Evolutionary conservation across 164 flowering plant species (phyloP).

Genomic region (Stephania cephalantha): DNA sequence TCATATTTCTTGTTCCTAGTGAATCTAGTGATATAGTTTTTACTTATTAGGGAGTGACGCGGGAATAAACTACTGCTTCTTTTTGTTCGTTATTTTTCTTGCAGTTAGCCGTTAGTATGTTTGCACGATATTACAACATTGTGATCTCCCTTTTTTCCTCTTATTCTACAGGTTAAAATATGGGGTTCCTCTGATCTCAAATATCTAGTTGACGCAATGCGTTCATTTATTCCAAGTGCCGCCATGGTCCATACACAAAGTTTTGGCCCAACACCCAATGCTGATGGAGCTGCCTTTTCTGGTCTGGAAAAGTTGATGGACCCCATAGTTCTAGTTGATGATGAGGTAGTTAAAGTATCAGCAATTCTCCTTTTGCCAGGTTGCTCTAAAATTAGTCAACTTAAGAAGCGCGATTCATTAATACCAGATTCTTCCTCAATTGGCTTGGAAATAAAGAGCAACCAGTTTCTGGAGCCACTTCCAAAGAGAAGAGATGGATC

Average conservation of each 20-base stretch:
- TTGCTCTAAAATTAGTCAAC: slow-evolving; percentile 20
- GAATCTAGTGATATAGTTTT: neutral
- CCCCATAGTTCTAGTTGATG: slow-evolving; percentile 59
- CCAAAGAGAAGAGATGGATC: slow-evolving; percentile 6
- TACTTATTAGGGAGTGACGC: neutral
- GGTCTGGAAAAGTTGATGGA: slow-evolving; percentile 26
- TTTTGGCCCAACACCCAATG: slow-evolving; percentile 50
- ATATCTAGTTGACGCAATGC: slow-evolving; percentile 82
- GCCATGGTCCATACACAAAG: slow-evolving; percentile 85
- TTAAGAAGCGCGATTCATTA: slow-evolving; percentile 5
- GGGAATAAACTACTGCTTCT: neutral
- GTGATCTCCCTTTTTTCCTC: slow-evolving; percentile 8
- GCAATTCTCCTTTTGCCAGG: slow-evolving; percentile 64
- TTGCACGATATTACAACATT: neutral
- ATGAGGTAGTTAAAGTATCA: slow-evolving; percentile 85
- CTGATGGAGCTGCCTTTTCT: slow-evolving; percentile 24
- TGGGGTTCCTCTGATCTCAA: slow-evolving; percentile 97
- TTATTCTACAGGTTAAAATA: slow-evolving; percentile 61
- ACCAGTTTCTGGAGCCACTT: slow-evolving; percentile 9
- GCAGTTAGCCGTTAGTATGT: neutral
- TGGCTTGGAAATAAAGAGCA: slow-evolving; percentile 8
- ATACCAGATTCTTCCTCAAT: neutral
- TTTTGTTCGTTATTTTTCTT: neutral
- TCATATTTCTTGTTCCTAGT: neutral
- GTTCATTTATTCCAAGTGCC: slow-evolving; percentile 78